Evolutionary conservation across 1,139 yeast genomes (phyloP).

Genomic region (Yamadazyma jaroonii): DNA sequence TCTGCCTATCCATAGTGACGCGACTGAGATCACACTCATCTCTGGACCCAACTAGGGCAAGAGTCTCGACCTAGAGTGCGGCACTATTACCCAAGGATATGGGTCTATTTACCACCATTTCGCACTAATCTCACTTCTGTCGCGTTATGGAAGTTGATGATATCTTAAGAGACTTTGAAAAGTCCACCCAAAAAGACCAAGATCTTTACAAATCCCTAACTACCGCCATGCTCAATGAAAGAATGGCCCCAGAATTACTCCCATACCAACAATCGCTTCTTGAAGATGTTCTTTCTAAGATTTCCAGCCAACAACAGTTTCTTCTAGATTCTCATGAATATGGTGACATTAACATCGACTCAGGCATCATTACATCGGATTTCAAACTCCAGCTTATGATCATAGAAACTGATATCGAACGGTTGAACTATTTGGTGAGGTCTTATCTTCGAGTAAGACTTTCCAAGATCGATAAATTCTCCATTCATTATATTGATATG

Average conservation of each 20-base stretch:
- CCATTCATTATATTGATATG: conserved; percentile 50
- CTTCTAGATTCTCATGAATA: conserved; percentile 60
- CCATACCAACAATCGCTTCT: conserved; percentile 65
- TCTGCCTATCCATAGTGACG: conserved; percentile 32
- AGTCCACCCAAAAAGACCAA: conserved; percentile 11
- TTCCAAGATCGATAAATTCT: conserved; percentile 65
- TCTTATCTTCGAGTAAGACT: conserved; percentile 78
- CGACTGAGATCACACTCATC: not conserved
- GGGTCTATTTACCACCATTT: too few relatives aligned
- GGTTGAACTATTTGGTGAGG: conserved; percentile 76
- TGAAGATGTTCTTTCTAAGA: conserved; percentile 52
- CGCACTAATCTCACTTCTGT: too few relatives aligned
- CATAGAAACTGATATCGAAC: conserved; percentile 87
- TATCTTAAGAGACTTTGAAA: conserved; percentile 62
- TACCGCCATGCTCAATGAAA: conserved; percentile 75
- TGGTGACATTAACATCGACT: conserved; percentile 39
- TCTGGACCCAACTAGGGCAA: too few relatives aligned
- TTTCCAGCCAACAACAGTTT: conserved; percentile 69
- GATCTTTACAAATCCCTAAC: conserved; percentile 13
- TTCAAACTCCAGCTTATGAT: conserved; percentile 78
- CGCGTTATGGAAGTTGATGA: conserved; percentile 65
- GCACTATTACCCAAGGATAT: too few relatives aligned
- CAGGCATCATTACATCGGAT: conserved; percentile 49
- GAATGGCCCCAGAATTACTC: conserved; percentile 80
- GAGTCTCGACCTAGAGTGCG: too few relatives aligned